Percentiles rank a stretch among this genome's conserved stretches.
These are phyloP conservation scores for Ganoderma multipileum DNA, from an alignment of 1,284 basidiomycete species.

Conservation along the genomic window DNA sequence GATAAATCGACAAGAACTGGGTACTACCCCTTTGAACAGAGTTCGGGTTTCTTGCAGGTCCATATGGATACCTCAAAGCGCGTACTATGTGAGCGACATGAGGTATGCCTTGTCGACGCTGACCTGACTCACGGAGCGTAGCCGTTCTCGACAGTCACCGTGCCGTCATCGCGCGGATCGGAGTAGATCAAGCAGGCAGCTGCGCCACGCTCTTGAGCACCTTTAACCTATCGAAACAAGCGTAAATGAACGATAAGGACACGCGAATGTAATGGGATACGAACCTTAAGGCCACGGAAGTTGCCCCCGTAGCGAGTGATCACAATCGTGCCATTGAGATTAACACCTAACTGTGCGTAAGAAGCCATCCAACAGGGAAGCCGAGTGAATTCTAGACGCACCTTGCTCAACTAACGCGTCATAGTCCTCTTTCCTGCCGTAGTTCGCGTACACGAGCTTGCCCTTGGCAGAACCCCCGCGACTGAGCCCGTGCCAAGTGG, in stretches of 20 bases:
- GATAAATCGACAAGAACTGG: constrained; percentile 81
- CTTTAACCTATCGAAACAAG: constrained; percentile 61
- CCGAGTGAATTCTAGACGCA: not conserved
- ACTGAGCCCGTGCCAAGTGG: constrained; percentile 78
- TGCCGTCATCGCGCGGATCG: constrained; percentile 93
- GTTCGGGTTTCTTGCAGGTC: constrained; percentile 86
- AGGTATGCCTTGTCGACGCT: no score
- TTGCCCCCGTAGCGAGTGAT: constrained; percentile 81
- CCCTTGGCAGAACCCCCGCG: constrained; percentile 69
- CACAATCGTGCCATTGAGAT: constrained; percentile 82
- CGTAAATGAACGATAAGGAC: not conserved
- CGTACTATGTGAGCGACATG: not conserved
- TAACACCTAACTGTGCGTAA: constrained; percentile 52
- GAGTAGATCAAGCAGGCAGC: constrained; percentile 81
- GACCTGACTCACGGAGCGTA: constrained; percentile 50
- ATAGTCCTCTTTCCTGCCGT: constrained; percentile 70
- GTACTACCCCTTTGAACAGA: constrained; percentile 89
- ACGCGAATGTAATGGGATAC: constrained; percentile 4
- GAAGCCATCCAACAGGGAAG: not conserved
- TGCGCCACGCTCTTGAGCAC: constrained; percentile 85
- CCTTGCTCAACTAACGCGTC: constrained; percentile 40
- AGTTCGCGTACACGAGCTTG: constrained; percentile 81
- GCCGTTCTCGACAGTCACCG: constrained; percentile 79
- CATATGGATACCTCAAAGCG: constrained; percentile 67
- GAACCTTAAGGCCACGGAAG: constrained; percentile 87